These are phyloP conservation scores for Aspergillus ellipticus DNA, from an alignment of 495 filamentous ascomycete genomes.

Conservation along the genomic window DNA sequence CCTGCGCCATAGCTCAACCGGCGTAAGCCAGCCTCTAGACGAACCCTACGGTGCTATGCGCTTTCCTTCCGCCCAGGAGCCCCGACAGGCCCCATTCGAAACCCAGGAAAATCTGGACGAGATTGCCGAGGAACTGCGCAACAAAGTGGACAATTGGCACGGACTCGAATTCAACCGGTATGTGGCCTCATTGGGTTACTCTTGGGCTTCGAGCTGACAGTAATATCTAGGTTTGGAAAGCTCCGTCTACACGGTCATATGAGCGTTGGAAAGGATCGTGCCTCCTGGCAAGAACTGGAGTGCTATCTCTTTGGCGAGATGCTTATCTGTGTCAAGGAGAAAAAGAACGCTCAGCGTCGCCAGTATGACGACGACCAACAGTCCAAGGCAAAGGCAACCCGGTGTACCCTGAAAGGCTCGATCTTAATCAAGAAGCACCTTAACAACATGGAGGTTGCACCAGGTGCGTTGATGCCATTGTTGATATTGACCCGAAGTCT, in stretches of 20 bases:
- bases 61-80: conserved; percentile 30
- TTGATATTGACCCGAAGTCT: neutral
- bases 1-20: conserved; percentile 59
- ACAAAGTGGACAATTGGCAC: conserved; percentile 96
- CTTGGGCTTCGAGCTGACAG: neutral
- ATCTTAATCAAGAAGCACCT: conserved; percentile 99
- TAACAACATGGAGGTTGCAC: conserved; percentile 74
- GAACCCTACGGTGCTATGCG: conserved; percentile 32
- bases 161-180: conserved; percentile 92
- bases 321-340: conserved; percentile 99
- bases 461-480: conserved; percentile 34
- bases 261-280: conserved; percentile 91
- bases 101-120: conserved; percentile 68
- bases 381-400: conserved; percentile 58
- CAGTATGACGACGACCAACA: conserved; percentile 49
- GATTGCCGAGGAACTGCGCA: conserved; percentile 80
- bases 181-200: conserved; percentile 13
- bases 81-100: conserved; percentile 38
- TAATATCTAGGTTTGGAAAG: conserved; percentile 72
- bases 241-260: conserved; percentile 88
- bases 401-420: conserved; percentile 92
- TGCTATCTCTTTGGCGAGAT: conserved; percentile 98
- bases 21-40: conserved; percentile 49
- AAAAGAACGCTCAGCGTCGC: conserved; percentile 61
- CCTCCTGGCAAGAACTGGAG: conserved; percentile 97